Evolutionary conservation across 345 rosid genomes (phyloP).

Genomic region (Euclidium syriacum): DNA sequence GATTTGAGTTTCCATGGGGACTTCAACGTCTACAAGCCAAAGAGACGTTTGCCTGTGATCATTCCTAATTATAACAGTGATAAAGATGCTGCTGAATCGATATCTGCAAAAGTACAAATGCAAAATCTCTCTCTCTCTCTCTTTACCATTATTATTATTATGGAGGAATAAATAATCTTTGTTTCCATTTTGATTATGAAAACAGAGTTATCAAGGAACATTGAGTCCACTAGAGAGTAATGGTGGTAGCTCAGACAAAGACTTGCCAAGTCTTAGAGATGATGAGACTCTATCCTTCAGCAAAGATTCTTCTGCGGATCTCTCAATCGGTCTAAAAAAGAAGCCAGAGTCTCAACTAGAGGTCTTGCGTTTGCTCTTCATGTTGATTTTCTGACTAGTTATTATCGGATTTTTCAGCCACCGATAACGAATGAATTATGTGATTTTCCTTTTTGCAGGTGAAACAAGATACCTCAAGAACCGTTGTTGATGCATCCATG

Average conservation of each 20-base stretch:
- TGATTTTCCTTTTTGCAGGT: conserved; percentile 6
- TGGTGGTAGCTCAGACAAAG: not conserved
- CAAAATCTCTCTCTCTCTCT: not conserved
- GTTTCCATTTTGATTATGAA: not conserved
- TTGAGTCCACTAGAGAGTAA: conserved; percentile 4
- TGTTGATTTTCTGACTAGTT: too few relatives aligned
- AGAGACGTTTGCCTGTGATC: conserved; percentile 7
- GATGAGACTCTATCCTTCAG: not conserved
- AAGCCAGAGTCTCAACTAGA: too few relatives aligned
- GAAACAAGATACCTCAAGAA: not conserved
- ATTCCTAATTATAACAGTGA: too few relatives aligned
- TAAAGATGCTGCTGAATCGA: conserved; percentile 11
- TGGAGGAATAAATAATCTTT: too few relatives aligned
- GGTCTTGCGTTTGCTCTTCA: too few relatives aligned
- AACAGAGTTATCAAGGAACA: conserved; percentile 24
- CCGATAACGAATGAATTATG: not conserved
- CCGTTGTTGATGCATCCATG: not conserved
- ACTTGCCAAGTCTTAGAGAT: not conserved
- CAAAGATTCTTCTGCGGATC: too few relatives aligned
- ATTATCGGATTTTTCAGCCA: too few relatives aligned
- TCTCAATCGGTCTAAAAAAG: too few relatives aligned
- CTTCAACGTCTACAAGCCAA: conserved; percentile 12
- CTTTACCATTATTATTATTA: not conserved
- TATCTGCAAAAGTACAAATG: conserved; percentile 8
- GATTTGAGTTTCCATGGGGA: too few relatives aligned